phyloP scores from a whole-genome alignment of 2,329 filamentous ascomycete genomes.

The Didymella keratinophila region DNA sequence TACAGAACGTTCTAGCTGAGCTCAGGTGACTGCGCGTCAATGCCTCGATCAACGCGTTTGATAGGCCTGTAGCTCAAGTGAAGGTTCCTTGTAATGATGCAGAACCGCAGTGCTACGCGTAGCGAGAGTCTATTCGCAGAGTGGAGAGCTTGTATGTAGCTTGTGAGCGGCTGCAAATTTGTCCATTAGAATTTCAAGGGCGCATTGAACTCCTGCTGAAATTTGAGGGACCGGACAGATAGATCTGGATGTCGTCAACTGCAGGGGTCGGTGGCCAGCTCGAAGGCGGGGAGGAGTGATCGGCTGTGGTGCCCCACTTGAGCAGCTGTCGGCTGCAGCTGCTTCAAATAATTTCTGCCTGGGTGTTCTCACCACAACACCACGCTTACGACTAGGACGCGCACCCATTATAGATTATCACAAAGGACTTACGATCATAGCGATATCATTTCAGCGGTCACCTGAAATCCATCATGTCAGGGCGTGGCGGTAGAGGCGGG shows the following conservation, averaged over 20 bases:
- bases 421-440: background rate
- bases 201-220: background rate
- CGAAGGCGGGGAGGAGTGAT: constrained; percentile 19
- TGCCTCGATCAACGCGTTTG: background rate
- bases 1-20: constrained; percentile 36
- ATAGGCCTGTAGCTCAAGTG: background rate
- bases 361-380: constrained; percentile 5
- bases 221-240: background rate
- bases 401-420: background rate
- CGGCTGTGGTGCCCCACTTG: constrained; percentile 34
- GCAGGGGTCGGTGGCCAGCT: constrained; percentile 4
- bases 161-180: background rate
- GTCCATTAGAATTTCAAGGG: background rate
- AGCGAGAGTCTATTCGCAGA: constrained; percentile 2
- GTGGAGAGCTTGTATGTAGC: background rate
- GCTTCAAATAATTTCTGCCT: constrained; percentile 25
- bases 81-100: background rate
- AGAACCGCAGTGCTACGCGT: background rate
- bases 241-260: background rate
- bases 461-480: constrained; percentile 25
- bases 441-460: constrained; percentile 1
- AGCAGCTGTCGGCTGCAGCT: constrained; percentile 20
- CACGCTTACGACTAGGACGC: constrained; percentile 2
- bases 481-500: constrained; percentile 45
- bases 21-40: constrained; percentile 44